Conservation (phyloP, 192 early-diverging fungal species). For the Podila clonocystis region DNA sequence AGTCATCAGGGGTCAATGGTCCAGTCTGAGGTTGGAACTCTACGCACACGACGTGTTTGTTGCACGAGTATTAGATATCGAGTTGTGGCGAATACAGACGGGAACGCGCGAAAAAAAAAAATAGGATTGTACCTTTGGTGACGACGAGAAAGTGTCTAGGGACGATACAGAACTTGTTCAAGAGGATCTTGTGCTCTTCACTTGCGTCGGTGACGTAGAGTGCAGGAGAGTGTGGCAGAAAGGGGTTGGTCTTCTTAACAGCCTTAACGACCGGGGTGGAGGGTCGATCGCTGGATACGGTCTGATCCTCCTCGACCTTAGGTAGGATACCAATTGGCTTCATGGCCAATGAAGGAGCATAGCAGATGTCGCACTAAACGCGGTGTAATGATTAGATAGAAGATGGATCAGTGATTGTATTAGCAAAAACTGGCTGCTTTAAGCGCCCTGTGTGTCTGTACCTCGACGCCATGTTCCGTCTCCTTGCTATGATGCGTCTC, state of each 20-base stretch:
- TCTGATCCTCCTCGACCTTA: conserved; percentile 10
- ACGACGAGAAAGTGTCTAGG: conserved; percentile 62
- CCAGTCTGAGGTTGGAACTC: conserved; percentile 63
- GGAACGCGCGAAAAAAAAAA: background rate
- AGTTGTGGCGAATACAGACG: background rate
- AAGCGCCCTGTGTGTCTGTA: background rate
- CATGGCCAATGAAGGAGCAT: conserved; percentile 52
- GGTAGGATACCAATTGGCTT: conserved; percentile 48
- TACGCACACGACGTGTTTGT: conserved; percentile 9
- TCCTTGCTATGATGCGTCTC: conserved; percentile 10
- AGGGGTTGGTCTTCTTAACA: conserved; percentile 54
- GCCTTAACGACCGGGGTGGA: conserved; percentile 13
- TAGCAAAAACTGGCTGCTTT: background rate
- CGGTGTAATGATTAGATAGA: too few species aligned
- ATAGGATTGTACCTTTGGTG: conserved; percentile 62
- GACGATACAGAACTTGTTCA: conserved; percentile 69
- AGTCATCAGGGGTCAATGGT: conserved; percentile 56
- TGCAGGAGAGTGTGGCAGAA: conserved; percentile 56
- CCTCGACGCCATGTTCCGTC: conserved; percentile 26
- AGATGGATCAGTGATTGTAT: background rate
- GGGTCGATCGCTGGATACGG: background rate
- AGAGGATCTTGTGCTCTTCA: conserved; percentile 53
- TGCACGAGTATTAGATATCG: background rate
- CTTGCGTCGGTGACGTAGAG: conserved; percentile 56
- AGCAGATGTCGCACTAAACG: conserved; percentile 54